phyloP scores from a whole-genome alignment of 192 early-diverging fungal genomes.

The Backusella luteola region DNA sequence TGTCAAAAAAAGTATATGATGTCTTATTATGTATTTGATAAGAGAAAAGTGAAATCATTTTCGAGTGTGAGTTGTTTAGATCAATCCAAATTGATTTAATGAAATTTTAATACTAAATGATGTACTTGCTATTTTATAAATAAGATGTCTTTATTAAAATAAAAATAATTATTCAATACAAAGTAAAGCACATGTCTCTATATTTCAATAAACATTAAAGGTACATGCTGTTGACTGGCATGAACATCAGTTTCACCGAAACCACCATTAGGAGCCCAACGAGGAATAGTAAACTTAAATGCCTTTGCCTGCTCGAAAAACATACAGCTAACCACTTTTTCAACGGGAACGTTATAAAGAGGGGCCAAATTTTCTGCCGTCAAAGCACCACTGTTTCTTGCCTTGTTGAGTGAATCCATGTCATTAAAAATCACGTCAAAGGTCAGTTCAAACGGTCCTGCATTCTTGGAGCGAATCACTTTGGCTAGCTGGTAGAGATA shows the following conservation, averaged over 20 bases:
- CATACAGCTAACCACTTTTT: conserved; percentile 10
- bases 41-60: too few species aligned
- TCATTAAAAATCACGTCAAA: conserved; percentile 22
- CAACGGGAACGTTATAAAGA: conserved; percentile 10
- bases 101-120: too few species aligned
- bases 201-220: conserved; percentile 30
- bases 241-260: conserved; percentile 25
- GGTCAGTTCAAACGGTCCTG: conserved; percentile 20
- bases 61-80: too few species aligned
- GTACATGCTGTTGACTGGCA: conserved; percentile 20
- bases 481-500: conserved; percentile 1
- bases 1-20: too few species aligned
- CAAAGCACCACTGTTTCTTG: not conserved
- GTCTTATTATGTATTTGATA: too few species aligned
- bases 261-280: conserved; percentile 20
- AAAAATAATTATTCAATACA: not conserved
- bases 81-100: too few species aligned
- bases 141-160: too few species aligned
- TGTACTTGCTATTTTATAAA: too few species aligned
- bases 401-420: not conserved
- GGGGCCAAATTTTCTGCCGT: not conserved
- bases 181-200: not conserved
- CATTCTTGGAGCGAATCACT: conserved; percentile 21
- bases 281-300: conserved; percentile 22
- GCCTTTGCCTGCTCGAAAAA: conserved; percentile 22